Evolutionary conservation across 331 rosid species (phyloP), one percentile per base, ranked within the genome.

Genomic region (Cydonia oblonga): DNA sequence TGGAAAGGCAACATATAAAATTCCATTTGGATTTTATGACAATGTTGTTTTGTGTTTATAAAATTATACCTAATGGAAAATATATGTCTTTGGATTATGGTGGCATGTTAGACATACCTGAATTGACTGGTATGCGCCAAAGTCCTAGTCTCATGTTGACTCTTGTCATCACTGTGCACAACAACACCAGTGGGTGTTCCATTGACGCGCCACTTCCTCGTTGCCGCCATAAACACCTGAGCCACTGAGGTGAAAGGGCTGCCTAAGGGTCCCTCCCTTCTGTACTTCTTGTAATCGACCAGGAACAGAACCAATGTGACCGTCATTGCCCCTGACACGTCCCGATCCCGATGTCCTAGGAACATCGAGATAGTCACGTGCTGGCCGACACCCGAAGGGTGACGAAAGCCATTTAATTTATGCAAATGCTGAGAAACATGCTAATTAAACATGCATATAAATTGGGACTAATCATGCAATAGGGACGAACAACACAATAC

Each of bases 211-310:
- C 86, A 24, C 44, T 85, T 85, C 12, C 81, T 67, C 3, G 14
- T 12, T 0, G 86, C 84, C 13, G 86, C 86, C 7, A 85, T 84
- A 3, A 85, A 30, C 66, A 85, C 86, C 28, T 76, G 88, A 25
- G 74, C 82, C 46, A 85, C 25, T n/a, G 25, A 33, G 8, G 81
- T 76, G 66, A 85, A 81, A 25, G 86, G 88, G 54, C 86, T 81
- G n/a, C 86, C 84, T 5, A 49, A 9, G 29, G 84, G 84, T 53
- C 74, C 46, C 63, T 85, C 62, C 44, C 23, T 81, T 5, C 64
- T 28, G 60, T 76, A 85, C 63, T 59, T 68, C 32, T 70, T 81
- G 14, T 65, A 53, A 53, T 86, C 86, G 0, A 67, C 1, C 49
- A 85, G 67, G 66, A 85, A 82, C 28, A 82, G 0, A 14, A 16